Base-by-base conservation (phyloP, 140 eudicot genomes). In the Senecio squalidus region DNA sequence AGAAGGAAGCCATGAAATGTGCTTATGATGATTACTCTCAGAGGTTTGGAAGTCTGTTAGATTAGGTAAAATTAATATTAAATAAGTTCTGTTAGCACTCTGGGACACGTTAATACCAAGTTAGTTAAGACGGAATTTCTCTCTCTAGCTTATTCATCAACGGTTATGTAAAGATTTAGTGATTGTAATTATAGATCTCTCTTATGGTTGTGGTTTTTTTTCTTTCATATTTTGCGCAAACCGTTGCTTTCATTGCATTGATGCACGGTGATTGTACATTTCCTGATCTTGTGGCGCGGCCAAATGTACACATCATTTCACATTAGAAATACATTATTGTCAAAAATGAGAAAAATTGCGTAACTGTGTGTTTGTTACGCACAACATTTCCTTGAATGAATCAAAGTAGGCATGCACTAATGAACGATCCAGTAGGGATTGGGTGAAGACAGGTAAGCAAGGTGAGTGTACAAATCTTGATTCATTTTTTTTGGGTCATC, bases 111-210 rank as follows among this genome's bases (percentile, higher is more conserved):
- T 31, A 48, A 20, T 21, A 23, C 31, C n/a, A 14, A 20, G 33
- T 21, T 50, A 50, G 38, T n/a, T n/a, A n/a, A n/a, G n/a, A n/a
- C n/a, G n/a, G 17, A 25, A 38, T 40, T 34, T n/a, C 17, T 15
- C 50, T 64, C 20, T 65, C 21, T 44, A 56, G 51, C 67, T 34
- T 52, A 68, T 58, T 47, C 74, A 68, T 68, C 58, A 58, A 41
- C 52, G 18, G 18, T 33, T 33, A 33, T 47, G 47, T 51, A 46
- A 46, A 58, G 57, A 68, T 68, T 58, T 68, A 68, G 74, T 11
- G 41, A 58, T 34, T 43, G 58, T 68, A 47, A 58, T 58, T 68
- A 68, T 47, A 39, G n/a, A 24, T 47, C 5, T 44, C 9, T 56
- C 58, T 38, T 33, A 58, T 57, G 58, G 48, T 53, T 16, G 39